A percentile compares a stretch with the other conserved stretches of the same genome.
Conservation (phyloP, 352 stramenopile species). For the Albugo candida region DNA sequence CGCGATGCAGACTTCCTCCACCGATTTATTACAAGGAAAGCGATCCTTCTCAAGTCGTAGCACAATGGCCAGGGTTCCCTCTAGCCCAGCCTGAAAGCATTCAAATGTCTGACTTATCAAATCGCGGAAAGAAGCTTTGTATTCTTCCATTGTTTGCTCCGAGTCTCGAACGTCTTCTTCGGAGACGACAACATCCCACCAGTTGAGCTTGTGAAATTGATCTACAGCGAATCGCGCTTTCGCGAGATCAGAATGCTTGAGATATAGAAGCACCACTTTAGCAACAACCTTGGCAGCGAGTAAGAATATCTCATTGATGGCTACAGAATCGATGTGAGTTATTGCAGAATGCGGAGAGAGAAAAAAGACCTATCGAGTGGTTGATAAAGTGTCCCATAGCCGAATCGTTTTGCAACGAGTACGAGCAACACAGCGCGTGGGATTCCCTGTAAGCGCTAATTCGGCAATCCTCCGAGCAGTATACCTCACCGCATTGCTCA, state of each 20-base stretch:
- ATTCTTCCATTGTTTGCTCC: slow-evolving; percentile 42
- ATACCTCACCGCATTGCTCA: slow-evolving; percentile 44
- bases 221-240: slow-evolving; percentile 39
- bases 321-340: slow-evolving; percentile 7
- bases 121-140: slow-evolving; percentile 37
- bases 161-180: slow-evolving; percentile 38
- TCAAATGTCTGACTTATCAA: slow-evolving; percentile 38
- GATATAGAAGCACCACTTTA: slow-evolving; percentile 36
- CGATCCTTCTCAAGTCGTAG: slow-evolving; percentile 40
- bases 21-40: slow-evolving; percentile 15
- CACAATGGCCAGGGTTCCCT: slow-evolving; percentile 20
- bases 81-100: slow-evolving; percentile 26
- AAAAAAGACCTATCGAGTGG: slow-evolving; percentile 22
- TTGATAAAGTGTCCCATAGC: slow-evolving; percentile 65
- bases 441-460: slow-evolving; percentile 41
- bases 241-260: slow-evolving; percentile 30
- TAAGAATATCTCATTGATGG: slow-evolving; percentile 89
- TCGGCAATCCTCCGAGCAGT: slow-evolving; percentile 70
- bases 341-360: not conserved
- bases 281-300: slow-evolving; percentile 77
- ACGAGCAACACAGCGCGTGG: slow-evolving; percentile 64
- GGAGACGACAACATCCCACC: slow-evolving; percentile 78
- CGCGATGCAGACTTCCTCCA: slow-evolving; percentile 23
- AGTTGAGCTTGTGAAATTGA: slow-evolving; percentile 80
- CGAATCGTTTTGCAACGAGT: slow-evolving; percentile 8